phyloP scores from a whole-genome alignment of 1,284 basidiomycete genomes.

The Cutaneotrichosporon mucoides region DNA sequence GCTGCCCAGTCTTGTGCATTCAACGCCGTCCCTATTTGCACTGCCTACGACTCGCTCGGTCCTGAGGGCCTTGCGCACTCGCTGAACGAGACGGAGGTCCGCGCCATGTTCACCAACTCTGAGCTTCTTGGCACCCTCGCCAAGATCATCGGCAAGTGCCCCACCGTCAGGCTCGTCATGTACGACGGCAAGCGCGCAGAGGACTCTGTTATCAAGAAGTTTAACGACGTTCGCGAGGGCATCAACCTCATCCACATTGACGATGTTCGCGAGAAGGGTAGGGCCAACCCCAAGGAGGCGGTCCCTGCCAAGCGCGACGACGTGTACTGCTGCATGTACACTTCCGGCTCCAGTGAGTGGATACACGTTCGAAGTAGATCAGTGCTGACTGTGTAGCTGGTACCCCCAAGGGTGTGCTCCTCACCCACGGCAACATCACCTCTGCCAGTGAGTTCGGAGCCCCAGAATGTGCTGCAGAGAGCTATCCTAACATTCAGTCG shows the following conservation, averaged over 20 bases:
- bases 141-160: conserved; percentile 66
- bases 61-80: conserved; percentile 84
- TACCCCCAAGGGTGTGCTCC: conserved; percentile 86
- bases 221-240: conserved; percentile 33
- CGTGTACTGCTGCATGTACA: conserved; percentile 94
- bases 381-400: conserved; percentile 54
- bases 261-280: conserved; percentile 65
- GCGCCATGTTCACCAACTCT: conserved; percentile 74
- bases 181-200: conserved; percentile 72
- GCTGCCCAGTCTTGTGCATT: conserved; percentile 75
- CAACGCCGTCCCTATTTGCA: conserved; percentile 78
- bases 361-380: too few relatives aligned
- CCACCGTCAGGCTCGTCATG: conserved; percentile 70
- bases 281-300: conserved; percentile 54
- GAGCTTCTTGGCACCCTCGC: conserved; percentile 71
- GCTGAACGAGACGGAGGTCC: conserved; percentile 79
- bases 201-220: conserved; percentile 56
- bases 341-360: conserved; percentile 59
- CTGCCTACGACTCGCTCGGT: conserved; percentile 95
- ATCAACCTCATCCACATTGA: conserved; percentile 64
- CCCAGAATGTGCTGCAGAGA: not conserved
- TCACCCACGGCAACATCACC: conserved; percentile 82
- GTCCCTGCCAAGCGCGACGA: conserved; percentile 63
- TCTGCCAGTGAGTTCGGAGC: conserved; percentile 55
- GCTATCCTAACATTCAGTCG: conserved; percentile 52